These are phyloP conservation scores for Leucogyrophana mollusca DNA, from an alignment of 768 basidiomycete species.

Conservation along the genomic window DNA sequence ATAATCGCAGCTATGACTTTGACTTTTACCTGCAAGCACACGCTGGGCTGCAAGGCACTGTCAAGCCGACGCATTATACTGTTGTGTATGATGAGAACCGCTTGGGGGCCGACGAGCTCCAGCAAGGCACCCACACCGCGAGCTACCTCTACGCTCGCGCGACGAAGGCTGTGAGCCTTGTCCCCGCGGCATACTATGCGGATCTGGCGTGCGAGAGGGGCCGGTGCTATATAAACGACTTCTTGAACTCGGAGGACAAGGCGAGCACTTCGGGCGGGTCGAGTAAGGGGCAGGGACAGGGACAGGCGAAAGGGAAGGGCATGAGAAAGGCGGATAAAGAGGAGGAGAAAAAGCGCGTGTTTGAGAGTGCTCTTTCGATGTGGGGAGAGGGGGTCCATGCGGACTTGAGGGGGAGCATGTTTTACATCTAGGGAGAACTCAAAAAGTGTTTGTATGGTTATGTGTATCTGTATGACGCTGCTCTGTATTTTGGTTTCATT, in stretches of 20 bases:
- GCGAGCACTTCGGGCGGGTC: slow-evolving; percentile 32
- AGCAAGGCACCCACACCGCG: slow-evolving; percentile 65
- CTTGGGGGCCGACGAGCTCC: slow-evolving; percentile 69
- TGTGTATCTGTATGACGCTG: too few species aligned
- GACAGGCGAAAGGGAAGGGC: slow-evolving; percentile 30
- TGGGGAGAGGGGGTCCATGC: slow-evolving; percentile 61
- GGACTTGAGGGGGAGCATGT: slow-evolving; percentile 66
- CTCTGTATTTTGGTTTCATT: too few species aligned
- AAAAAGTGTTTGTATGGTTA: too few species aligned
- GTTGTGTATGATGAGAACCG: slow-evolving; percentile 77
- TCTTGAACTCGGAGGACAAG: slow-evolving; percentile 57
- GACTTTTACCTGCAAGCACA: slow-evolving; percentile 76
- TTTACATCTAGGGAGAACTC: slow-evolving; percentile 72
- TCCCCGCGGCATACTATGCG: slow-evolving; percentile 80
- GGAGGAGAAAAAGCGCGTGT: slow-evolving; percentile 31
- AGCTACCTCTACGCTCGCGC: slow-evolving; percentile 81
- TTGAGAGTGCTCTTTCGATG: slow-evolving; percentile 16
- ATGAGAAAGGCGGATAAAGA: slow-evolving; percentile 28
- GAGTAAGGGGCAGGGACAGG: slow-evolving; percentile 36
- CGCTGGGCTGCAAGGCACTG: slow-evolving; percentile 68
- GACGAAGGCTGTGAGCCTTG: slow-evolving; percentile 79
- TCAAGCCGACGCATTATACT: slow-evolving; percentile 74
- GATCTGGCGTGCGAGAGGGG: slow-evolving; percentile 83
- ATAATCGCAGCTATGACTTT: slow-evolving; percentile 51
- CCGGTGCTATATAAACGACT: slow-evolving; percentile 71